These are phyloP conservation scores for Diaporthe eres DNA, from an alignment of 2,329 filamentous ascomycete species.

Conservation along the genomic window DNA sequence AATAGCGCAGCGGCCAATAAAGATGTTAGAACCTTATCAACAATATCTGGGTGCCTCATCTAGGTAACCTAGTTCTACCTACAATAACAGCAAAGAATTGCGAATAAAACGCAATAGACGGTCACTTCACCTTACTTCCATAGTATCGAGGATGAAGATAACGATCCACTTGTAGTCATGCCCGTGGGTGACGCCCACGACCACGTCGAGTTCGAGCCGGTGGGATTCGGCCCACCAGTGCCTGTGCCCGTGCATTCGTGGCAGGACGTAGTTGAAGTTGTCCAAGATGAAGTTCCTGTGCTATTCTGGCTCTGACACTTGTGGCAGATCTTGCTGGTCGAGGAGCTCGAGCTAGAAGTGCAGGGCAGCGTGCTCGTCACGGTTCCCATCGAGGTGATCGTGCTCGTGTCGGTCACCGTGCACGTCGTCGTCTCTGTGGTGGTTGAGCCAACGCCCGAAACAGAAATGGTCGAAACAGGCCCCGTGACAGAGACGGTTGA, in stretches of 20 bases:
- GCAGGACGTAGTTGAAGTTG: slow-evolving; percentile 6
- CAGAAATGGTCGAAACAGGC: slow-evolving; percentile 5
- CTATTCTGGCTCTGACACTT: slow-evolving; percentile 15
- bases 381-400: slow-evolving; percentile 4
- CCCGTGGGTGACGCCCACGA: neutral
- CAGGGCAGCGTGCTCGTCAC: slow-evolving; percentile 13
- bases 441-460: slow-evolving; percentile 13
- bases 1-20: neutral
- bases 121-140: neutral
- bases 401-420: slow-evolving; percentile 12
- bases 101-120: slow-evolving; percentile 1
- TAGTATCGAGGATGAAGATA: slow-evolving; percentile 3
- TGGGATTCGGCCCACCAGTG: slow-evolving; percentile 1
- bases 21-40: neutral
- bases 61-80: neutral
- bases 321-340: slow-evolving; percentile 8
- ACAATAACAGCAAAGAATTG: neutral
- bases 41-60: neutral
- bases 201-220: neutral
- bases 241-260: neutral
- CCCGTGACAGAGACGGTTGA: slow-evolving; percentile 7
- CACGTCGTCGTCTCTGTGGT: slow-evolving; percentile 13
- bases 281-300: neutral
- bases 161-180: neutral
- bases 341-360: neutral